Conservation (phyloP, 768 basidiomycete genomes). For the Rhodotorula toruloides region DNA sequence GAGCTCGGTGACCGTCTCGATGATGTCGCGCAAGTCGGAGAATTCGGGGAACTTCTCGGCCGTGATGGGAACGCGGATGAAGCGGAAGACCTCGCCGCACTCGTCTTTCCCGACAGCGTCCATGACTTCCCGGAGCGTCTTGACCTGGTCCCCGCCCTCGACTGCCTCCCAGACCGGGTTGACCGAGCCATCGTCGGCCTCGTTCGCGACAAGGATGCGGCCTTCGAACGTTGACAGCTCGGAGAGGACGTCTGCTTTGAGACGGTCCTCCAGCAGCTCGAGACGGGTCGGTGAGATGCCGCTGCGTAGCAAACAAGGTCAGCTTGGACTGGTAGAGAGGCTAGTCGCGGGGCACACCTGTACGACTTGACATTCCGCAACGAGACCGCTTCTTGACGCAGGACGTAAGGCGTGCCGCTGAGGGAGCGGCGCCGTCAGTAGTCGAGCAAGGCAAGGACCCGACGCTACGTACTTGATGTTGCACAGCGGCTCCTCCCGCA, state of each 20-base stretch:
- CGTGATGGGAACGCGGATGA: constrained; percentile 84
- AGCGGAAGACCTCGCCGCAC: constrained; percentile 52
- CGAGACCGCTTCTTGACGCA: constrained; percentile 72
- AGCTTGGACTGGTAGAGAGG: neutral
- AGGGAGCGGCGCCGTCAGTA: neutral
- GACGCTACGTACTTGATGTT: constrained; percentile 61
- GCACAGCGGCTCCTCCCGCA: constrained; percentile 68
- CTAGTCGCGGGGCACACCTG: neutral
- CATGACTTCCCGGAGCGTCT: constrained; percentile 86
- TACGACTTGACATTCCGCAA: constrained; percentile 89
- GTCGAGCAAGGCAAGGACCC: no score
- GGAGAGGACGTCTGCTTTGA: constrained; percentile 77
- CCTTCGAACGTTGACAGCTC: constrained; percentile 81
- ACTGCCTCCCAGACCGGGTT: constrained; percentile 88
- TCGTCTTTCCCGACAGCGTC: constrained; percentile 43
- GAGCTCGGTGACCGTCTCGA: constrained; percentile 55
- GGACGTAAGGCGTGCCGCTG: constrained; percentile 74
- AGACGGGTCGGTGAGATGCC: constrained; percentile 86
- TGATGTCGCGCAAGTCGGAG: constrained; percentile 55
- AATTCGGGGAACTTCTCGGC: constrained; percentile 61
- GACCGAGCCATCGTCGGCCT: constrained; percentile 77
- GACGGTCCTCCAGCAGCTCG: constrained; percentile 82
- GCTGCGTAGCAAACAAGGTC: constrained; percentile 51
- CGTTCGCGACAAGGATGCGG: constrained; percentile 77
- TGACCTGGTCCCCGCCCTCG: constrained; percentile 62